phyloP scores from a whole-genome alignment of 352 stramenopile species.

The Phytophthora hibernalis region DNA sequence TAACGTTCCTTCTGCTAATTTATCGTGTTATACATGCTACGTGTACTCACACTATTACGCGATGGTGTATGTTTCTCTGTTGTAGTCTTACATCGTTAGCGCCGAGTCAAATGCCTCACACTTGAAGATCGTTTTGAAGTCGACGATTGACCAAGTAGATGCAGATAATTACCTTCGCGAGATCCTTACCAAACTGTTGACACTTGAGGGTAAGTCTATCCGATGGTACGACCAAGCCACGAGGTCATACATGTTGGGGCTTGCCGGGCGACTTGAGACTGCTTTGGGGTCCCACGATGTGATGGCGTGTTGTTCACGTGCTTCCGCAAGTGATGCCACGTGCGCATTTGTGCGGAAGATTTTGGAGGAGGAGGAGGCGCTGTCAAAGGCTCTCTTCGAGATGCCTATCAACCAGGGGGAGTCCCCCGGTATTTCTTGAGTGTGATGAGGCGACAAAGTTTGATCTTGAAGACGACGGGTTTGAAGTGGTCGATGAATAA shows the following conservation, averaged over 20 bases:
- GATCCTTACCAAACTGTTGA: conserved; percentile 67
- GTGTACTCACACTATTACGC: background rate
- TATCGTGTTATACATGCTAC: background rate
- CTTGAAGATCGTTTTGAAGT: conserved; percentile 59
- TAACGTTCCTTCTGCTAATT: conserved; percentile 32
- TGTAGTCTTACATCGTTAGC: conserved; percentile 67
- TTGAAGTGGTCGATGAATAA: conserved; percentile 74
- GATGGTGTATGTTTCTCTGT: background rate
- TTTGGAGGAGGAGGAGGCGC: conserved; percentile 50
- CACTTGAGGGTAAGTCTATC: conserved; percentile 72
- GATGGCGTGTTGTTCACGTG: conserved; percentile 51
- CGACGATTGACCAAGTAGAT: conserved; percentile 54
- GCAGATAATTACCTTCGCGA: conserved; percentile 55
- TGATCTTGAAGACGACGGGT: conserved; percentile 82
- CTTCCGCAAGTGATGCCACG: conserved; percentile 10
- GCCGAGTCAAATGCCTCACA: conserved; percentile 39
- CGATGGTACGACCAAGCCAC: conserved; percentile 72
- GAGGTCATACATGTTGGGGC: conserved; percentile 75
- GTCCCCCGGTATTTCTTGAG: conserved; percentile 71
- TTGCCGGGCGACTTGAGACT: conserved; percentile 60
- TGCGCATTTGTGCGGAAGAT: conserved; percentile 64
- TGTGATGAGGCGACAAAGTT: conserved; percentile 79
- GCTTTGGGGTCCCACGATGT: conserved; percentile 51
- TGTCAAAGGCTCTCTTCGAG: conserved; percentile 68
- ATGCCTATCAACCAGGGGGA: conserved; percentile 81